These are phyloP conservation scores for Cardiospermum halicacabum DNA, from an alignment of 345 rosid genomes.

Conservation along the genomic window DNA sequence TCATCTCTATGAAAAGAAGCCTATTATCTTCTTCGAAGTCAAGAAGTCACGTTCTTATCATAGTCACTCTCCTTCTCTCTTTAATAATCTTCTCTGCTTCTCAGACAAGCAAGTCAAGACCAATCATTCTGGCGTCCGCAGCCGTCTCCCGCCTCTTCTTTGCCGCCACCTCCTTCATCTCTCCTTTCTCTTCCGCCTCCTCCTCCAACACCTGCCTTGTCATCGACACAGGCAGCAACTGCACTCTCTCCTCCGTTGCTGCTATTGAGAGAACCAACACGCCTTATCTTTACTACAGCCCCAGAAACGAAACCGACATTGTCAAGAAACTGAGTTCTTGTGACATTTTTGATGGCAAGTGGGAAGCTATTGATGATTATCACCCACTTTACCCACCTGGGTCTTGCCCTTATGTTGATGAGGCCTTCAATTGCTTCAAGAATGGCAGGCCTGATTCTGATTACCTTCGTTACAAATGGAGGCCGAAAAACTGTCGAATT, in stretches of 20 bases:
- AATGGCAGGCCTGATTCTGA: conserved; percentile 49
- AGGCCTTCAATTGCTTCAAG: conserved; percentile 53
- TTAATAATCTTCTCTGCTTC: conserved; percentile 42
- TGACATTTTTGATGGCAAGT: conserved; percentile 54
- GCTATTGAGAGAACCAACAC: conserved; percentile 22
- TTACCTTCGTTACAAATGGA: conserved; percentile 46
- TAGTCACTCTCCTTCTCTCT: conserved; percentile 45
- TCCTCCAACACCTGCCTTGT: conserved; percentile 38
- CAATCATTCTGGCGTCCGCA: conserved; percentile 32
- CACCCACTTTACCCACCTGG: conserved; percentile 49
- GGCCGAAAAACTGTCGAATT: conserved; percentile 49
- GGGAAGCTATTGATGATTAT: conserved; percentile 53
- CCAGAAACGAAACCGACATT: conserved; percentile 14
- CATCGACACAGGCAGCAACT: conserved; percentile 32
- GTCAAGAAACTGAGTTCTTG: conserved; percentile 41
- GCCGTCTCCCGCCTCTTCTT: conserved; percentile 46
- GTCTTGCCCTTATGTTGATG: conserved; percentile 54
- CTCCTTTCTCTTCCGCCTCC: conserved; percentile 39
- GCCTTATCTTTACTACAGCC: conserved; percentile 3
- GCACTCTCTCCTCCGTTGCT: conserved; percentile 39
- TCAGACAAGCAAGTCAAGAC: conserved; percentile 32
- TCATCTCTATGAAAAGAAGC: too few relatives aligned
- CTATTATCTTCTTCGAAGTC: conserved; percentile 18
- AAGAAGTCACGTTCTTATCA: conserved; percentile 36
- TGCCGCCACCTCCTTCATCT: conserved; percentile 43